Evolutionary conservation across 2,329 filamentous ascomycete species (phyloP), one percentile per base, ranked within the genome.

Genomic region (Alternaria ethzedia): DNA sequence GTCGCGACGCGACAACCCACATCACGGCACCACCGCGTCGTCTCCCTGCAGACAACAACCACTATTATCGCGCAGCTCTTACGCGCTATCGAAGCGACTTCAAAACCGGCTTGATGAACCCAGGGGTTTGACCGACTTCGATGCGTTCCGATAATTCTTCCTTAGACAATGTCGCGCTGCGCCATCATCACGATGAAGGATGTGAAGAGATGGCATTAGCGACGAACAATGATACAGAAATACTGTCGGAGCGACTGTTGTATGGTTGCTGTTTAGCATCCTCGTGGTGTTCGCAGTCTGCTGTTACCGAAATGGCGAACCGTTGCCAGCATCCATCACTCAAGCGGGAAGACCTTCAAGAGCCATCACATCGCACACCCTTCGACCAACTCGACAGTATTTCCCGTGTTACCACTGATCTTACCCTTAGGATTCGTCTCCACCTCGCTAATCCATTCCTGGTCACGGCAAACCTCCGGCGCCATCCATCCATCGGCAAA

Each of bases 371-470:
- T 5, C 36, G 15, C 32, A 1, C 5, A 41, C 15, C n/a, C 36
- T 11, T 17, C 36, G 9, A 41, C 9, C n/a, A 41, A 10, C 15
- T 41, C 36, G 3, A 41, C 9, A 3, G 2, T 41, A 5, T 0
- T n/a, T 2, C 4, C 32, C 10, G 4, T 36, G 0, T n/a, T 9
- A 36, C 32, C 32, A 9, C 32, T 10, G 2, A n/a, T 2, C 0
- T 36, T n/a, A 3, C 32, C 0, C 15, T 0, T 3, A 36, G 32
- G 32, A n/a, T 2, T 3, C 32, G 15, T 36, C 32, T 3, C 32
- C 32, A 36, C 32, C 2, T 15, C 32, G 32, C 32, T 36, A 36
- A 3, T 36, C 32, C 5, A 1, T n/a, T 1, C 32, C 32, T 5
- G 32, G 36, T 41, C 36, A 4, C n/a, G 36, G 36, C 36, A 41